Conservation (phyloP, 495 filamentous ascomycete species). For the Penicillium antarcticum region DNA sequence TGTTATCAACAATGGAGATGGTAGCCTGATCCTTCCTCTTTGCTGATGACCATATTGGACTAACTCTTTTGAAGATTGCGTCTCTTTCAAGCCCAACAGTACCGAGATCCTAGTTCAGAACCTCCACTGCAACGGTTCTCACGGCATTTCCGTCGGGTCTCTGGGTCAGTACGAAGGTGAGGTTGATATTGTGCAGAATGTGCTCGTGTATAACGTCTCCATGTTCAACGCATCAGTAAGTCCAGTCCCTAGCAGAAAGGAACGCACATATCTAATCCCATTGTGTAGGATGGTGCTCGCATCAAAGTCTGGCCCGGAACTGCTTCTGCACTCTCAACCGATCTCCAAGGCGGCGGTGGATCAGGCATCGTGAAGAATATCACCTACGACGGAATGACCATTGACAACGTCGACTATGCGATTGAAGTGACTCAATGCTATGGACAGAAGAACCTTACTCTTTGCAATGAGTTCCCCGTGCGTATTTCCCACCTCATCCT, state of each 20-base stretch:
- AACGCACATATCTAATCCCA: not conserved
- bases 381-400: slow-evolving; percentile 53
- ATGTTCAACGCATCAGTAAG: slow-evolving; percentile 59
- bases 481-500: not conserved
- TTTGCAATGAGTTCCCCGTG: slow-evolving; percentile 56
- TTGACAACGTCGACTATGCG: slow-evolving; percentile 60
- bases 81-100: slow-evolving; percentile 76
- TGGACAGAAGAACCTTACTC: slow-evolving; percentile 58
- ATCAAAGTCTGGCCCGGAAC: slow-evolving; percentile 69
- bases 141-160: slow-evolving; percentile 69
- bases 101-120: slow-evolving; percentile 73
- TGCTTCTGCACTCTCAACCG: slow-evolving; percentile 45
- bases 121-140: slow-evolving; percentile 66
- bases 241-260: not conserved
- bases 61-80: slow-evolving; percentile 49
- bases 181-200: slow-evolving; percentile 62
- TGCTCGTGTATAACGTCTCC: slow-evolving; percentile 63
- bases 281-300: slow-evolving; percentile 54
- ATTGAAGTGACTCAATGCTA: slow-evolving; percentile 68
- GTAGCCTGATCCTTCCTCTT: slow-evolving; percentile 21
- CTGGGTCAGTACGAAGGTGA: slow-evolving; percentile 63
- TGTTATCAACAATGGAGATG: slow-evolving; percentile 65
- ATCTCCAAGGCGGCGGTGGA: slow-evolving; percentile 61
- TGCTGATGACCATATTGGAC: not conserved
- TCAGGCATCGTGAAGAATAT: slow-evolving; percentile 52